Evolutionary conservation across 177 flowering plant genomes (phyloP), one percentile per base, ranked within the genome.

Genomic region (Tripterygium wilfordii): DNA sequence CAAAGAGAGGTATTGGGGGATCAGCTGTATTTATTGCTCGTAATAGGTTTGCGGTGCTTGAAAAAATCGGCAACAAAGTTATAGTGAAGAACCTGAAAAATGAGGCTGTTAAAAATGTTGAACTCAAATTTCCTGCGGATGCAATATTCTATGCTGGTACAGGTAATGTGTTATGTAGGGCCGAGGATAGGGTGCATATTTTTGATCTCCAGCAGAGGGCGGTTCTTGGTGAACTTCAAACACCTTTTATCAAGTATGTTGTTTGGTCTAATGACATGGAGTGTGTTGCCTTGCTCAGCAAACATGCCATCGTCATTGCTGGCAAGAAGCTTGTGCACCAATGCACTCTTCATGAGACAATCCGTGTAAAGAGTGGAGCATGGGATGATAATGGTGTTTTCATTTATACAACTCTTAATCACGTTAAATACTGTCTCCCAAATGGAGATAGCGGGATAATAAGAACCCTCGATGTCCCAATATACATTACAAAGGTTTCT

Each of bases 361-460:
- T 83, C 17, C 88, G 89, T 53, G 85, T 88, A 6, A 88, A 88
- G 68, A 86, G 96, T 68, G 95, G 91, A 33, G 85, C 83, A 14
- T 88, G 96, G 96, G 95, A 85, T 68, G 95, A 85, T 39, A 80
- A 80, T 63, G 95, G 94, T 5, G 86, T 88, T 23, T 79, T 85
- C 60, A 74, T 88, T 32, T 88, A 88, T 51, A 83, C 96, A 13
- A 88, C 95, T 1, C 49, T 86, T 54, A 88, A 79, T 48, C 96
- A 88, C 65, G 79, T 88, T 42, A 88, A 88, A 56, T 88, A 88
- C 56, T 88, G 95, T 57, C n/a, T n/a, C n/a, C n/a, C n/a, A n/a
- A n/a, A n/a, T n/a, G n/a, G n/a, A n/a, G n/a, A n/a, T n/a, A n/a
- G 68, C 69, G 95, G 92, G 48, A 88, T 86, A 27, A 76, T 86